phyloP scores from a whole-genome alignment of 2,329 filamentous ascomycete genomes.

The Magnaporthiopsis poae region DNA sequence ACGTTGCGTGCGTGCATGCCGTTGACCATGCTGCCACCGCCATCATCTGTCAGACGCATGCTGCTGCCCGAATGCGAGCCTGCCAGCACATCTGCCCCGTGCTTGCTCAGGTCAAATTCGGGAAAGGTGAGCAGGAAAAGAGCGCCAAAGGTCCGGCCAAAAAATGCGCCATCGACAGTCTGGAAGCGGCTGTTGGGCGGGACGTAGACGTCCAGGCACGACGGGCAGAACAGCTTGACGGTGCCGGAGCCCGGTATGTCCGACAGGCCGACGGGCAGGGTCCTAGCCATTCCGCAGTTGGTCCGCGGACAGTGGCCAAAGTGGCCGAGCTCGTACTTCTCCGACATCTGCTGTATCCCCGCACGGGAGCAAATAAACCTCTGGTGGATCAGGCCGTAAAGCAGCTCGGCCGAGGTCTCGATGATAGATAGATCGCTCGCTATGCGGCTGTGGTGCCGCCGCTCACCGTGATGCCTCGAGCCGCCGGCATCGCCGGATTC shows the following conservation, averaged over 20 bases:
- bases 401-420: constrained; percentile 92
- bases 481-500: constrained; percentile 49
- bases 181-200: constrained; percentile 96
- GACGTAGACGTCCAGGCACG: constrained; percentile 92
- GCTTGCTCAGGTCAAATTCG: constrained; percentile 77
- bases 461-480: constrained; percentile 46
- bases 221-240: constrained; percentile 95
- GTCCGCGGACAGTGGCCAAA: constrained; percentile 94
- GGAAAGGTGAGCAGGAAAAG: constrained; percentile 98
- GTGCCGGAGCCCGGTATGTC: constrained; percentile 95
- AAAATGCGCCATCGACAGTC: constrained; percentile 94
- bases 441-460: constrained; percentile 73
- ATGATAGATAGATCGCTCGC: constrained; percentile 90
- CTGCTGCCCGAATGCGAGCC: constrained; percentile 23
- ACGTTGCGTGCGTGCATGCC: constrained; percentile 81
- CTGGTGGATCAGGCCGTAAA: constrained; percentile 96
- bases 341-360: constrained; percentile 97
- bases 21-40: constrained; percentile 54
- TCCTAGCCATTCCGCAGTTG: constrained; percentile 80
- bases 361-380: constrained; percentile 94
- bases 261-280: constrained; percentile 83
- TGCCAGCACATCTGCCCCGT: constrained; percentile 50
- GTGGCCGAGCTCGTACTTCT: constrained; percentile 95
- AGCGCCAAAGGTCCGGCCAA: constrained; percentile 91
- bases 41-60: constrained; percentile 30